phyloP scores from a whole-genome alignment of 257 asterid genomes.

The Solanum neorickii region DNA sequence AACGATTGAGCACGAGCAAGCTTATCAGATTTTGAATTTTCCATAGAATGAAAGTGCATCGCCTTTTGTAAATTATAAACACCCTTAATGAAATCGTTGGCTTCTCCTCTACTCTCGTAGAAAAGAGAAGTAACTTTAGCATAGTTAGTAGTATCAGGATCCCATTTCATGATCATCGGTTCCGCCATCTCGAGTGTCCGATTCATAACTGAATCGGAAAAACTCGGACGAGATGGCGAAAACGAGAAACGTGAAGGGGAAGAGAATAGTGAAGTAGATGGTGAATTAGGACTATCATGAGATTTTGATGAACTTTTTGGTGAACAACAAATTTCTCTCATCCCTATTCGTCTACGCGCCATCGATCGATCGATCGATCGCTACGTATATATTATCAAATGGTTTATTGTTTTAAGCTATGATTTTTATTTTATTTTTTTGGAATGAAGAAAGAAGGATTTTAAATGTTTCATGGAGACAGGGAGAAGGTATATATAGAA shows the following conservation, averaged over 20 bases:
- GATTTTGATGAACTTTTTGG: constrained; percentile 6
- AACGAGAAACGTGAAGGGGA: constrained; percentile 28
- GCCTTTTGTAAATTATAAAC: constrained; percentile 53
- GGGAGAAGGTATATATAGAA: not conserved
- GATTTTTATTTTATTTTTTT: not conserved
- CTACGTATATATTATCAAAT: not conserved
- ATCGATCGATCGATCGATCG: not conserved
- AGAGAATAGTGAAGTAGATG: not conserved
- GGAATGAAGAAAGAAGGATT: not conserved
- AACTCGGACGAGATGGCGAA: constrained; percentile 41
- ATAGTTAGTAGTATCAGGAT: constrained; percentile 31
- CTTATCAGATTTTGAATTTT: constrained; percentile 44
- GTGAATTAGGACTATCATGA: not conserved
- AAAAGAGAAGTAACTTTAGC: constrained; percentile 67
- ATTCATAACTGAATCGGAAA: constrained; percentile 64
- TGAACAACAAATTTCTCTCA: constrained; percentile 37
- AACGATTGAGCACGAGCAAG: constrained; percentile 48
- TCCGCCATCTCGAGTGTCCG: constrained; percentile 50
- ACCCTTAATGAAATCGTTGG: constrained; percentile 41
- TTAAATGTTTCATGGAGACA: not conserved
- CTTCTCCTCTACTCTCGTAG: constrained; percentile 53
- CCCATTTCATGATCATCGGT: constrained; percentile 57
- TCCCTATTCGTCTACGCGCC: constrained; percentile 48
- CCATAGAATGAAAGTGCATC: constrained; percentile 44
- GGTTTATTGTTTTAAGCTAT: not conserved